Evolutionary conservation across 1,284 basidiomycete species (phyloP), one percentile per base, ranked within the genome.

Genomic region (Anthracocystis walkeri): DNA sequence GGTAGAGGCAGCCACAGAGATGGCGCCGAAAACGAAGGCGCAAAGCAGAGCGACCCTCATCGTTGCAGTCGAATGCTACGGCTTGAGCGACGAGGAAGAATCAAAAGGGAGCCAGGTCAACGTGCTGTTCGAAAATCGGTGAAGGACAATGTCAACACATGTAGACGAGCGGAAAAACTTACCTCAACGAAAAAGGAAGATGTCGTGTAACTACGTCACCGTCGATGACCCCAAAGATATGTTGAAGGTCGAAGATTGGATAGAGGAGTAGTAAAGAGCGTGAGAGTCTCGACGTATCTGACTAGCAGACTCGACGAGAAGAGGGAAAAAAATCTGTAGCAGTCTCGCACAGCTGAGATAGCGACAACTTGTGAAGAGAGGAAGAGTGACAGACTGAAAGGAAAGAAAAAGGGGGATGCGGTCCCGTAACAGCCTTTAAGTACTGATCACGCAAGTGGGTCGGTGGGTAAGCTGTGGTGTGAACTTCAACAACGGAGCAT

Each of bases 11-110:
- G 72, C 65, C 7, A 50, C 72, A 10, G 72, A 62, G 52, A 69
- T 63, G 31, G 63, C 72, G 38, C 72, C 72, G 38, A 75, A 75
- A 12, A 75, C 72, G n/a, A 75, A 46, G 20, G 63, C 63, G 44
- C 21, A 62, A 42, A 75, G 59, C 7, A 69, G 48, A 18, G 66
- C 61, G 10, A 57, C 58, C 65, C 63, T 75, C 72, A 75, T 75
- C 27, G 38, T 31, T 44, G 31, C 23, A 10, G 45, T 18, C 10
- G 29, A 31, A 7, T 16, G 27, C 7, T 8, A 7, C 18, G 23
- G 18, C 5, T 23, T 2, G 14, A 27, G 44, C 23, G 23, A 46
- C 41, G 20, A 21, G 3, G 14, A n/a, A 23, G n/a, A 41, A 25
- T 5, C 16, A 23, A n/a, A n/a, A 20, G 18, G 8, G 31, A 42